phyloP scores from a whole-genome alignment of 495 filamentous ascomycete genomes.

The Coniosporium apollinis region DNA sequence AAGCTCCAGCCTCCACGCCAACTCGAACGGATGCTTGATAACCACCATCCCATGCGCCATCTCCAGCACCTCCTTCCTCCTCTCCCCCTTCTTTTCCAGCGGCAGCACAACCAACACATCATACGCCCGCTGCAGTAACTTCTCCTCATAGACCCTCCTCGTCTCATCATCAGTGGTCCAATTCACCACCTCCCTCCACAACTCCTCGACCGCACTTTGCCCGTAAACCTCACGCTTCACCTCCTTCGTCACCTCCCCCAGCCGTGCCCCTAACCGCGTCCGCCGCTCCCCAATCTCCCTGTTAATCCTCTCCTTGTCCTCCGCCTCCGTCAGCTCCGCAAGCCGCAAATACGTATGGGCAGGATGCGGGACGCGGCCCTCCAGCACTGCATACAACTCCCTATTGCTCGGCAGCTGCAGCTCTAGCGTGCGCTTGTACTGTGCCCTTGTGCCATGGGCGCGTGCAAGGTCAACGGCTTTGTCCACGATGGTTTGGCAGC shows the following conservation, averaged over 20 bases:
- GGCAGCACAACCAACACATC: constrained; percentile 56
- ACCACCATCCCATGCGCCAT: constrained; percentile 84
- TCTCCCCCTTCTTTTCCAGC: constrained; percentile 42
- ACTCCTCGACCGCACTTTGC: constrained; percentile 47
- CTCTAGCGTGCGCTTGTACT: constrained; percentile 57
- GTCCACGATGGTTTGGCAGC: constrained; percentile 66
- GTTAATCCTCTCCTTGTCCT: constrained; percentile 85
- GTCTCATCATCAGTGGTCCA: constrained; percentile 80
- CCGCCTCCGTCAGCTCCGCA: constrained; percentile 68
- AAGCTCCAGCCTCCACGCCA: constrained; percentile 79
- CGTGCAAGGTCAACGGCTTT: constrained; percentile 58
- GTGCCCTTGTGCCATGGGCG: constrained; percentile 48
- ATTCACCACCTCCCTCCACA: constrained; percentile 71
- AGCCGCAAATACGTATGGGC: constrained; percentile 65
- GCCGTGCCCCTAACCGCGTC: constrained; percentile 69
- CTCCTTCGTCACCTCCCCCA: constrained; percentile 66
- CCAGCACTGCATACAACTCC: constrained; percentile 65
- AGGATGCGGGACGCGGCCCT: constrained; percentile 72
- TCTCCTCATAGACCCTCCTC: constrained; percentile 76
- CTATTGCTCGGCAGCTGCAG: constrained; percentile 59
- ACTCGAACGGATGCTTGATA: constrained; percentile 76
- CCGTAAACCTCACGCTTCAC: constrained; percentile 72
- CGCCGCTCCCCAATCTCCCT: constrained; percentile 75
- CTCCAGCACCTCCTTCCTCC: constrained; percentile 52
- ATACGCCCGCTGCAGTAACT: constrained; percentile 63